These are phyloP conservation scores for Fennellomyces sp. DNA, from an alignment of 371 early-diverging fungal genomes.

Conservation along the genomic window DNA sequence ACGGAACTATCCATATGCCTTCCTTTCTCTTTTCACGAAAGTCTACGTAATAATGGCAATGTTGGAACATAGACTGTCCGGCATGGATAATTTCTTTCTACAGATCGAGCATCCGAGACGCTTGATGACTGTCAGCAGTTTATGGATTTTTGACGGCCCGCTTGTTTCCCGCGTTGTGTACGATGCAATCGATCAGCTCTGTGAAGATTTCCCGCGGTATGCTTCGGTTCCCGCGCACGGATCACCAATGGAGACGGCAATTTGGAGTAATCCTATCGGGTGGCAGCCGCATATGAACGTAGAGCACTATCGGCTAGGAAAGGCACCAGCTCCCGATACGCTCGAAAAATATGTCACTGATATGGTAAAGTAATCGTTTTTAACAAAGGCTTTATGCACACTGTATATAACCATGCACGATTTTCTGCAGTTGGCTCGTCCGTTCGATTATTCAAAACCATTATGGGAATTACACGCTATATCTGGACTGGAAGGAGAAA, in stretches of 20 bases:
- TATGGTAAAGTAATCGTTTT: constrained; percentile 18
- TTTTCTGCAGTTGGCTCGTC: constrained; percentile 16
- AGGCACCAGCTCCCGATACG: constrained; percentile 17
- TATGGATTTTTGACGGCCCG: constrained; percentile 33
- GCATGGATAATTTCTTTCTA: constrained; percentile 34
- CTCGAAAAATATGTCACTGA: constrained; percentile 27
- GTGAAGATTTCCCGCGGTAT: constrained; percentile 27
- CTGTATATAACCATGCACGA: background rate
- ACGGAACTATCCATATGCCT: too few species aligned
- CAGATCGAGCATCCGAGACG: constrained; percentile 33
- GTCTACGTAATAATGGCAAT: background rate
- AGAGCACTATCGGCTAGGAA: constrained; percentile 20
- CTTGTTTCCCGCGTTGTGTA: constrained; percentile 17
- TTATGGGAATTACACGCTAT: constrained; percentile 40
- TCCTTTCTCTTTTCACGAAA: too few species aligned
- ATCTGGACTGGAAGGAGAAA: constrained; percentile 27
- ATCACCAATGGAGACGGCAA: constrained; percentile 19
- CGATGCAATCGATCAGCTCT: constrained; percentile 20
- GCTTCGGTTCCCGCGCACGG: constrained; percentile 19
- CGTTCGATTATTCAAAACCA: constrained; percentile 33
- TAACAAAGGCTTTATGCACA: too few species aligned
- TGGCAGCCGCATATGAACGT: constrained; percentile 25
- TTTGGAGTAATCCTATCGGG: constrained; percentile 18
- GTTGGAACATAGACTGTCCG: constrained; percentile 7
- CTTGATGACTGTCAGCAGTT: constrained; percentile 32